Evolutionary conservation across 2,329 filamentous ascomycete species (phyloP).

Genomic region (Aureobasidium subglaciale): DNA sequence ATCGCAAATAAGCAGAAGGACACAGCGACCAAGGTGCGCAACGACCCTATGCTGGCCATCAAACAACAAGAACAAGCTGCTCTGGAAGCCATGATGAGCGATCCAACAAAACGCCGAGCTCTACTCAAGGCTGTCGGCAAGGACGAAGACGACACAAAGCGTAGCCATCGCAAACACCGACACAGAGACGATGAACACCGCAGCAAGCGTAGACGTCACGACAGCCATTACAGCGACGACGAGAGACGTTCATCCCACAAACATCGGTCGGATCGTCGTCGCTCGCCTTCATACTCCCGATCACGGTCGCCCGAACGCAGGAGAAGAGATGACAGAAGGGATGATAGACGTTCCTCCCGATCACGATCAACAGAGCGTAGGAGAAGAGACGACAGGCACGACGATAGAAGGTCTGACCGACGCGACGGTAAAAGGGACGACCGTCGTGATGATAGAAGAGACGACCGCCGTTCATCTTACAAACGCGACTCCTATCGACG

Average conservation of each 20-base stretch:
- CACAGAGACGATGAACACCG: constrained; percentile 27
- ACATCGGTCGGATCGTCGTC: constrained; percentile 27
- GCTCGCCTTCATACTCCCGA: constrained; percentile 30
- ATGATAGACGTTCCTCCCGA: constrained; percentile 19
- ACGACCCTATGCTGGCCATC: constrained; percentile 87
- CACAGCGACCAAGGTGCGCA: constrained; percentile 75
- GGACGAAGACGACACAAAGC: constrained; percentile 24
- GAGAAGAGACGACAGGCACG: not conserved
- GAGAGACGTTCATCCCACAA: constrained; percentile 27
- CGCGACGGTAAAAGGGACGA: constrained; percentile 9
- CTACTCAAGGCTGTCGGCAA: constrained; percentile 48
- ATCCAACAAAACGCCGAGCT: constrained; percentile 60
- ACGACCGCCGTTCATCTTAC: constrained; percentile 1
- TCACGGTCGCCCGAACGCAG: constrained; percentile 27
- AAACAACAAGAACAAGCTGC: constrained; percentile 68
- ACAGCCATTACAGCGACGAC: constrained; percentile 26
- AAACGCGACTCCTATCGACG: constrained; percentile 3
- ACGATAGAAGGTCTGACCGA: not conserved
- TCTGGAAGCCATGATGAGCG: constrained; percentile 63
- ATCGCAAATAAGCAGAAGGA: constrained; percentile 71
- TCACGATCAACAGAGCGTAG: constrained; percentile 27
- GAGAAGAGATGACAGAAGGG: not conserved
- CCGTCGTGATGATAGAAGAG: not conserved
- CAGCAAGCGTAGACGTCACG: constrained; percentile 26
- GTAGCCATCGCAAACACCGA: constrained; percentile 24